Evolutionary conservation across 176 grass and related monocot species (phyloP), one percentile per base, ranked within the genome.

Genomic region (Hordeum vulgare): DNA sequence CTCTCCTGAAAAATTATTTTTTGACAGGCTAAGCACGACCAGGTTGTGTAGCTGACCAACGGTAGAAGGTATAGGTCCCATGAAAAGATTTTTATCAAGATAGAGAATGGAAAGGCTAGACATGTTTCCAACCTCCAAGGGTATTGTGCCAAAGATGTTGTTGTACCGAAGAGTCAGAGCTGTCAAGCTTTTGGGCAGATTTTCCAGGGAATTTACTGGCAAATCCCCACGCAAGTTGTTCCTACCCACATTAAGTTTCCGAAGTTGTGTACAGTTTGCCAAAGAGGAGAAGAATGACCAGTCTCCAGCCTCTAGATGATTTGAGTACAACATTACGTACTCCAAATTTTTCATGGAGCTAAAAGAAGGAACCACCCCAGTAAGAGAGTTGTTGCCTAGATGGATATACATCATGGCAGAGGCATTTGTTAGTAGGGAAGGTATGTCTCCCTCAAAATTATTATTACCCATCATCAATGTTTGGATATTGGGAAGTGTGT

Each of bases 241-340:
- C 8, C 39, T 1, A 11, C 41, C 54, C 6, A 87, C 25, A 36
- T 71, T 23, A 4, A 87, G 65, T 1, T 53, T 53, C 29, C 12
- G 14, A 0, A 91, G 34, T 2, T 63, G 14, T 2, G 72, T 64
- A 49, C 85, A 84, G 26, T 87, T 84, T 0, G 26, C 24, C 9
- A 87, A 14, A 2, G 89, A 80, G 5, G 42, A 20, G 11, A 91
- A 41, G 59, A 91, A 91, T n/a, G 73, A 2, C 85, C 80, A 87
- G 62, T 84, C 84, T 58, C 81, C 75, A 59, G 89, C 76, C 61
- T 81, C 59, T 26, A 89, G 20, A 21, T 71, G 31, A 63, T 89
- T 89, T 66, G 54, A 10, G 37, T 61, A 73, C 13, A 87, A 4
- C 36, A 74, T 67, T 40, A 84, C 0, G 0, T 7, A 37, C 26